phyloP scores from a whole-genome alignment of 148 eudicot genomes.

The Spergularia marina region DNA sequence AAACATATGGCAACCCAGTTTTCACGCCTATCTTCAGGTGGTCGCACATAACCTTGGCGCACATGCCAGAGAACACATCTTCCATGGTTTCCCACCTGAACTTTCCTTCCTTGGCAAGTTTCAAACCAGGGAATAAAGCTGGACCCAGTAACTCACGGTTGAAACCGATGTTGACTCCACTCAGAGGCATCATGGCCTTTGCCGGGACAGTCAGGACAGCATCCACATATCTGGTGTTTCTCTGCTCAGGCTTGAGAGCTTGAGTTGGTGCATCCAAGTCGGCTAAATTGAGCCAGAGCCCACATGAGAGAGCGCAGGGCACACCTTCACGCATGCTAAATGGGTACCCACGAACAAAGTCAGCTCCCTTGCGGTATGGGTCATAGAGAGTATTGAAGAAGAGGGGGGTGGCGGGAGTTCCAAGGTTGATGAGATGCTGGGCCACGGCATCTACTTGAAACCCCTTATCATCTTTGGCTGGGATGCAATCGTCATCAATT shows the following conservation, averaged over 20 bases:
- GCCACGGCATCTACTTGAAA: slow-evolving; percentile 51
- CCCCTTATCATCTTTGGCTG: slow-evolving; percentile 76
- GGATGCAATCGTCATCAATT: slow-evolving; percentile 80
- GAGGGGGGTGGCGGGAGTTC: slow-evolving; percentile 86
- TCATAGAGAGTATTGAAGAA: slow-evolving; percentile 95
- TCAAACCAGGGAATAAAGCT: slow-evolving; percentile 74
- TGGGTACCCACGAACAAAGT: slow-evolving; percentile 96
- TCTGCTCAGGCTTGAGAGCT: slow-evolving; percentile 70
- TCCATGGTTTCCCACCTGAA: slow-evolving; percentile 92
- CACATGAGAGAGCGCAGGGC: slow-evolving; percentile 79
- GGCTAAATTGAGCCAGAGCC: slow-evolving; percentile 88
- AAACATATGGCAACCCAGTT: slow-evolving; percentile 84
- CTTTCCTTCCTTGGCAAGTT: slow-evolving; percentile 73
- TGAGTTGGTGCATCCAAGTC: slow-evolving; percentile 97
- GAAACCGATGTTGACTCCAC: slow-evolving; percentile 79
- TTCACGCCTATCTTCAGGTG: slow-evolving; percentile 80
- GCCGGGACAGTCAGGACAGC: slow-evolving; percentile 82
- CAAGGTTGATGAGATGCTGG: slow-evolving; percentile 77
- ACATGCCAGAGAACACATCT: slow-evolving; percentile 87
- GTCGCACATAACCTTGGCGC: slow-evolving; percentile 72
- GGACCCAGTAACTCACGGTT: slow-evolving; percentile 81
- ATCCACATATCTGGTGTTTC: slow-evolving; percentile 75
- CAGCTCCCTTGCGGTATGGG: slow-evolving; percentile 77
- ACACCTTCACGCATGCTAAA: slow-evolving; percentile 81
- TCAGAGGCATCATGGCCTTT: slow-evolving; percentile 69